Conservation (phyloP, 768 basidiomycete genomes). For the Dioszegia aurantiaca region DNA sequence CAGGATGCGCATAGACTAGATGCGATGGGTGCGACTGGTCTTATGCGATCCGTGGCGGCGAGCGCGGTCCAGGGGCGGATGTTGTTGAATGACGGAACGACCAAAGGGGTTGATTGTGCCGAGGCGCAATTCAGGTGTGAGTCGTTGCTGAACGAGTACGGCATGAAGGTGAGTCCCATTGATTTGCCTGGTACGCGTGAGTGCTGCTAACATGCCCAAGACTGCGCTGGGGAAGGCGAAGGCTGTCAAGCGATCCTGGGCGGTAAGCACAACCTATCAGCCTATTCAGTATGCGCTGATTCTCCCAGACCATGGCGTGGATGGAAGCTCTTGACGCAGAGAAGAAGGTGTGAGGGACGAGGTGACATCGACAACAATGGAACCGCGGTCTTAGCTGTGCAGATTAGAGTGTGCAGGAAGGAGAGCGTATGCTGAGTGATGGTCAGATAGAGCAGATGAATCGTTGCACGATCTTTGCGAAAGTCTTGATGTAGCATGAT, state of each 20-base stretch:
- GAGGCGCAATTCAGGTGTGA: slow-evolving; percentile 80
- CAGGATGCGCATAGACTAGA: slow-evolving; percentile 77
- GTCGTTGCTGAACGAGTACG: slow-evolving; percentile 67
- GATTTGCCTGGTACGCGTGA: background rate
- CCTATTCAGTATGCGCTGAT: too few relatives aligned
- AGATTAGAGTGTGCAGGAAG: too few relatives aligned
- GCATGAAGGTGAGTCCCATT: slow-evolving; percentile 60
- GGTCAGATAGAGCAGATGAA: too few relatives aligned
- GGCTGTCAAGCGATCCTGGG: background rate
- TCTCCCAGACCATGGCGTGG: too few relatives aligned
- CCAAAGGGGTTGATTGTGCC: slow-evolving; percentile 56
- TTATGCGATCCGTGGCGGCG: slow-evolving; percentile 67
- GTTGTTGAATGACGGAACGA: slow-evolving; percentile 50
- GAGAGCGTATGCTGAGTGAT: too few relatives aligned
- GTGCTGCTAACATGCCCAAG: background rate
- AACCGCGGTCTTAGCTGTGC: too few relatives aligned
- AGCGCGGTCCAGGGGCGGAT: slow-evolving; percentile 12
- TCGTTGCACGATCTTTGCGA: too few relatives aligned
- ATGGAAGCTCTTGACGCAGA: background rate
- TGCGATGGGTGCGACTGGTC: slow-evolving; percentile 75
- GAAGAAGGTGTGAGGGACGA: too few relatives aligned
- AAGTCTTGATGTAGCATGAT: too few relatives aligned
- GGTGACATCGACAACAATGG: too few relatives aligned
- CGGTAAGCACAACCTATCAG: too few relatives aligned
- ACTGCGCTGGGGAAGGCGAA: background rate